Percentiles rank a stretch among this genome's conserved stretches.
Evolutionary conservation across 305 asterid genomes (phyloP).

Genomic region (Solanum hybrid): DNA sequence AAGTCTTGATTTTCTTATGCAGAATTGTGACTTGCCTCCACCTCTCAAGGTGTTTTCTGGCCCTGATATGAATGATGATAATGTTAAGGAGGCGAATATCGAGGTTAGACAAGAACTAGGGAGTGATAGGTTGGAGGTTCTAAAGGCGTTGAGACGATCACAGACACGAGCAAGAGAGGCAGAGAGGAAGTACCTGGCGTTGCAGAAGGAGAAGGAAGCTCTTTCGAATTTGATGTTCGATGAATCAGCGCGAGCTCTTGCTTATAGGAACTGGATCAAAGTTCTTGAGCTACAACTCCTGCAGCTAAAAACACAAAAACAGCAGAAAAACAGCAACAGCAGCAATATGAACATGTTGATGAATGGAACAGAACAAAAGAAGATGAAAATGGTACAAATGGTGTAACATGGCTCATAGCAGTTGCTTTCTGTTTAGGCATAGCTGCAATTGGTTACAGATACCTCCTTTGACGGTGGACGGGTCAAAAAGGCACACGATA

Average conservation of each 20-base stretch:
- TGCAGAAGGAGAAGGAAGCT: slow-evolving; percentile 32
- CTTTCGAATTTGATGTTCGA: slow-evolving; percentile 28
- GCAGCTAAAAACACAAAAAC: slow-evolving; percentile 12
- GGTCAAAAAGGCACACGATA: neutral
- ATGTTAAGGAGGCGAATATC: neutral
- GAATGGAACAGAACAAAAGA: neutral
- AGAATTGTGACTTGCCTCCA: slow-evolving; percentile 68
- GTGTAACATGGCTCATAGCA: slow-evolving; percentile 22
- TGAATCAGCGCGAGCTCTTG: slow-evolving; percentile 35
- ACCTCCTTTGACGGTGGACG: neutral
- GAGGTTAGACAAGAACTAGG: neutral
- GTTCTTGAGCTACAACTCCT: slow-evolving; percentile 32
- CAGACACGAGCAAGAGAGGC: slow-evolving; percentile 68
- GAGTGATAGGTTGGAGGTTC: slow-evolving; percentile 31
- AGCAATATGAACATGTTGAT: neutral
- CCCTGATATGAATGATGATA: slow-evolving; percentile 14
- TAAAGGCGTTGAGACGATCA: slow-evolving; percentile 44
- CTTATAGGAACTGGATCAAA: slow-evolving; percentile 39
- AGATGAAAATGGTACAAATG: slow-evolving; percentile 18
- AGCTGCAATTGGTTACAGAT: slow-evolving; percentile 23
- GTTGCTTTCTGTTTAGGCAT: slow-evolving; percentile 40
- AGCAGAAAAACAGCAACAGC: neutral
- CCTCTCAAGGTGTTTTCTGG: slow-evolving; percentile 42
- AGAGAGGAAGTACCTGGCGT: slow-evolving; percentile 31
- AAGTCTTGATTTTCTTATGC: slow-evolving; percentile 28